Percentiles rank a stretch among this genome's conserved stretches.
These are phyloP conservation scores for Nannochloropsis gaditana DNA, from an alignment of 108 stramenopile genomes.

Conservation along the genomic window DNA sequence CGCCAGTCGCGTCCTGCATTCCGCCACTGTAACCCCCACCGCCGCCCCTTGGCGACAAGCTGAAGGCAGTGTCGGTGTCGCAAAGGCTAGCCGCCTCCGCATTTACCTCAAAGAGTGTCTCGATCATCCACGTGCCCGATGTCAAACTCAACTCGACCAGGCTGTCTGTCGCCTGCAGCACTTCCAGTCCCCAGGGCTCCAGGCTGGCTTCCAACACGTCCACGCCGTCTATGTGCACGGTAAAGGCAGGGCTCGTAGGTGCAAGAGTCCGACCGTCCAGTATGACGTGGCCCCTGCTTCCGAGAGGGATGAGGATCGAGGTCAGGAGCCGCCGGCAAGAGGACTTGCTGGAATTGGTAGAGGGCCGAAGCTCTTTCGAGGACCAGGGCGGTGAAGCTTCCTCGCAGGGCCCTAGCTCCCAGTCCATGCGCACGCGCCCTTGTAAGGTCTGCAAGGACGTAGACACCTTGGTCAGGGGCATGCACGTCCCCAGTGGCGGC, in stretches of 20 bases:
- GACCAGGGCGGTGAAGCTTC: too few species aligned
- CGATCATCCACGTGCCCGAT: not conserved
- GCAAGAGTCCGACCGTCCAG: conserved; percentile 15
- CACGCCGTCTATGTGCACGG: not conserved
- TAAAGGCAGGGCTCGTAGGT: not conserved
- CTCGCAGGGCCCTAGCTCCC: not conserved
- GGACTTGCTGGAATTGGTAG: not conserved
- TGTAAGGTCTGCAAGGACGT: not conserved
- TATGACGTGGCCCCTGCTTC: not conserved
- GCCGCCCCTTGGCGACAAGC: too few species aligned
- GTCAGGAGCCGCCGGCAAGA: not conserved
- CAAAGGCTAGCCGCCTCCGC: not conserved
- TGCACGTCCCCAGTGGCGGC: not conserved
- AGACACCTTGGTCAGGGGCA: not conserved
- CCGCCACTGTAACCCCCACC: too few species aligned
- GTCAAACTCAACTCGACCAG: not conserved
- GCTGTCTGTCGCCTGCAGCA: not conserved
- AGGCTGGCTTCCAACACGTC: not conserved
- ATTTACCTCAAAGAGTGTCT: not conserved
- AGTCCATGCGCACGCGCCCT: not conserved
- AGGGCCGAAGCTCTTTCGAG: not conserved
- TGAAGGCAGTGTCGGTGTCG: too few species aligned
- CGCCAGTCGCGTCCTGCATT: too few species aligned
- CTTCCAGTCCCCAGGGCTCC: not conserved
- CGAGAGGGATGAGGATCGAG: not conserved